Evolutionary conservation across 306 rosid species (phyloP).

Genomic region (Prunus kanzakura): DNA sequence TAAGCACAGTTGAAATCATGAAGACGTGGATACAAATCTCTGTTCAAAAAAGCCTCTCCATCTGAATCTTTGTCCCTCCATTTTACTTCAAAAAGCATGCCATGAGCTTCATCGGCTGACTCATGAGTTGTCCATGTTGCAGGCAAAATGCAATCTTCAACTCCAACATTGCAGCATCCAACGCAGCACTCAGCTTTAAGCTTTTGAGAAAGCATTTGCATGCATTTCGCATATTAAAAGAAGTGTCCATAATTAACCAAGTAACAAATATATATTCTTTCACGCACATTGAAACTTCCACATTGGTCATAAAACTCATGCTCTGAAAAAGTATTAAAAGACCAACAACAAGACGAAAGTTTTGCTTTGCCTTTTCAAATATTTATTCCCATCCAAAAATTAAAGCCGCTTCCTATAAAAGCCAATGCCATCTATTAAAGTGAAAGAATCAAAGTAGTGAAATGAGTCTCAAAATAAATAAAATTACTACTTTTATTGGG

Average conservation of each 20-base stretch:
- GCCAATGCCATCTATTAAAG: neutral
- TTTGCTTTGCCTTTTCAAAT: too few species aligned
- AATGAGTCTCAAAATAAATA: too few species aligned
- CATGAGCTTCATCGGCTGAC: neutral
- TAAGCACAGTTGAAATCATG: slow-evolving; percentile 8
- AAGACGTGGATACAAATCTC: slow-evolving; percentile 13
- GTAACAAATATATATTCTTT: neutral
- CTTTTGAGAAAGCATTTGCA: slow-evolving; percentile 28
- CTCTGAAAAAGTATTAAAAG: neutral
- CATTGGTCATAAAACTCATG: neutral
- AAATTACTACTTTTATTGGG: too few species aligned
- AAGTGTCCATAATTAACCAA: slow-evolving; percentile 22
- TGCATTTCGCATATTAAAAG: slow-evolving; percentile 30
- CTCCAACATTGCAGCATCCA: slow-evolving; percentile 26
- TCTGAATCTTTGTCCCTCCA: slow-evolving; percentile 5
- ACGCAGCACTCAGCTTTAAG: slow-evolving; percentile 28
- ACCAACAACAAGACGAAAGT: too few species aligned
- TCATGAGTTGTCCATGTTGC: neutral
- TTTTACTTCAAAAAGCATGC: slow-evolving; percentile 6
- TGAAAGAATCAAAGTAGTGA: too few species aligned
- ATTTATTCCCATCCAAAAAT: neutral
- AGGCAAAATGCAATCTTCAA: slow-evolving; percentile 22
- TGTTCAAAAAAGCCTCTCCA: slow-evolving; percentile 9
- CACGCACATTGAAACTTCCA: neutral
- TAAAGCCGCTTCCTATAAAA: neutral